Evolutionary conservation across 2,329 filamentous ascomycete species (phyloP).

Genomic region (Trichoderma sp.): DNA sequence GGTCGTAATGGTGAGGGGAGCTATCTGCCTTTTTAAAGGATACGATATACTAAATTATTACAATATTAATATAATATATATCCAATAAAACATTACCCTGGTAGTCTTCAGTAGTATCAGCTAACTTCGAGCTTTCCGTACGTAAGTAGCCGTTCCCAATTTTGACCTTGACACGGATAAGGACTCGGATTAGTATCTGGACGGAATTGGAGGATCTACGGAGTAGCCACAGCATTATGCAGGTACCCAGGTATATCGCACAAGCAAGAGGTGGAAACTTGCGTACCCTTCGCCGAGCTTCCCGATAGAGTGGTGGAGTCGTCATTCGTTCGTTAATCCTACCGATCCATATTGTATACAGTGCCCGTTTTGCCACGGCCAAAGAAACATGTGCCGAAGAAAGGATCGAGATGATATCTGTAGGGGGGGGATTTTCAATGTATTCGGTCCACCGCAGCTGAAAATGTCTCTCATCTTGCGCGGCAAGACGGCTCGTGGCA

Average conservation of each 20-base stretch:
- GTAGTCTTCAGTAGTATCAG: background rate
- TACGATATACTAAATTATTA: too few species aligned
- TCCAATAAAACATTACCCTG: background rate
- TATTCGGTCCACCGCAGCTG: constrained; percentile 4
- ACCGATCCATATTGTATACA: background rate
- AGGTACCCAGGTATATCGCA: background rate
- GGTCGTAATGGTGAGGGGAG: background rate
- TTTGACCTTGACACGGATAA: background rate
- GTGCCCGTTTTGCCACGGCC: background rate
- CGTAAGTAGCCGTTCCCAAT: background rate
- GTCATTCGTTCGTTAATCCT: background rate
- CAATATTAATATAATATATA: too few species aligned
- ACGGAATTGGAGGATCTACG: background rate
- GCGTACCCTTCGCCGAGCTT: background rate
- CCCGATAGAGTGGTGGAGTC: background rate
- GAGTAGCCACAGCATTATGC: background rate
- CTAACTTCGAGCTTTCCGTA: background rate
- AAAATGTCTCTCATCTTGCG: background rate
- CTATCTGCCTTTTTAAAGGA: background rate
- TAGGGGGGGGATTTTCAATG: background rate
- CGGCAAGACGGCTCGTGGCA: background rate
- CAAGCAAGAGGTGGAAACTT: background rate
- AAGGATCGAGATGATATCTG: background rate
- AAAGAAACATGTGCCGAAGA: background rate
- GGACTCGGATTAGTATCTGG: background rate